phyloP scores from a whole-genome alignment of 225 moss, liverwort and hornwort species.

The Thuidium tamariscinum region DNA sequence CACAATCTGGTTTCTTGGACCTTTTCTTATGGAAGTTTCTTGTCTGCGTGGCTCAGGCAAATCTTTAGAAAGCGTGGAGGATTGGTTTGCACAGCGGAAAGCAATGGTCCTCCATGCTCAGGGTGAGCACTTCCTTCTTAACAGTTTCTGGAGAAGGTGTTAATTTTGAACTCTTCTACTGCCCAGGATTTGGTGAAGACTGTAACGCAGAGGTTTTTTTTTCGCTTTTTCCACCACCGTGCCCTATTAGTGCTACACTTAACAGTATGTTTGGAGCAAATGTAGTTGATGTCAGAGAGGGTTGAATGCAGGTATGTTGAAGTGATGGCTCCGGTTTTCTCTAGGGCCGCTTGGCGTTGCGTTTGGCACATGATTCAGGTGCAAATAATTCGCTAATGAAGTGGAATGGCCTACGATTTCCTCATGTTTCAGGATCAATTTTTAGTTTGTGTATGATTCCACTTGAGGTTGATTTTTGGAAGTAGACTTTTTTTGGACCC shows the following conservation, averaged over 20 bases:
- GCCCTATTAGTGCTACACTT: neutral
- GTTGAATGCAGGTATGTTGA: conserved; percentile 69
- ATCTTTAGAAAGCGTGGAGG: conserved; percentile 6
- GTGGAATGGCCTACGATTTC: neutral
- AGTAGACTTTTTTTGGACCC: neutral
- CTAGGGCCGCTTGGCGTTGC: conserved; percentile 83
- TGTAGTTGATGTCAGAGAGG: neutral
- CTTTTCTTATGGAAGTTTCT: neutral
- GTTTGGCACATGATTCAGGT: conserved; percentile 96
- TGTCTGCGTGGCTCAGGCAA: neutral
- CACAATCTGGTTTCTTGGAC: neutral
- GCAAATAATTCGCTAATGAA: neutral
- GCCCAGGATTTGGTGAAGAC: neutral
- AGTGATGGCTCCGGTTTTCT: conserved; percentile 95
- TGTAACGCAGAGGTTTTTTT: neutral
- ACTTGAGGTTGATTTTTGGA: neutral
- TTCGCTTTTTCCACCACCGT: neutral
- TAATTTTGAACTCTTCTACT: neutral
- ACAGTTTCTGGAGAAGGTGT: neutral
- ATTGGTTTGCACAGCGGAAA: conserved; percentile 33
- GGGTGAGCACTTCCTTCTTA: conserved; percentile 38
- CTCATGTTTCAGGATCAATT: neutral
- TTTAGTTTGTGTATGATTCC: neutral
- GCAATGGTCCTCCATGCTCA: conserved; percentile 84
- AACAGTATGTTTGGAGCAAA: neutral